phyloP scores from a whole-genome alignment of 768 basidiomycete genomes.

The Hydnomerulius pinastri region DNA sequence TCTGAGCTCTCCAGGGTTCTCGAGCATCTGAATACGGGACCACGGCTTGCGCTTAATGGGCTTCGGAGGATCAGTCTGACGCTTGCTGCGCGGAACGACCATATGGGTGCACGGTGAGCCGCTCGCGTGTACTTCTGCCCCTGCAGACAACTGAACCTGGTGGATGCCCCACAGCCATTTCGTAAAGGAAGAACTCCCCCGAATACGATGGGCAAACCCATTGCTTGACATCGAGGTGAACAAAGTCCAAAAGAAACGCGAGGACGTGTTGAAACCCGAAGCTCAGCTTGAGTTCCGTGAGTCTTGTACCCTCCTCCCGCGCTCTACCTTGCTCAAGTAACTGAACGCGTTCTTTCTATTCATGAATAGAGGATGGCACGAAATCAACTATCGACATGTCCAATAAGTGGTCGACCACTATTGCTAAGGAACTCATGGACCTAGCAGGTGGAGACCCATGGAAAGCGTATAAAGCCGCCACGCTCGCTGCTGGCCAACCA shows the following conservation, averaged over 20 bases:
- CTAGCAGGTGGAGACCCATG: conserved; percentile 60
- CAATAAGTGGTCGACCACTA: conserved; percentile 69
- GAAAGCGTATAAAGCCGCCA: conserved; percentile 54
- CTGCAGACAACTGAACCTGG: too few relatives aligned
- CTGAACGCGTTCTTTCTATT: not conserved
- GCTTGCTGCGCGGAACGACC: conserved; percentile 63
- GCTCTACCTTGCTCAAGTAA: too few relatives aligned
- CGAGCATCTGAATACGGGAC: conserved; percentile 48
- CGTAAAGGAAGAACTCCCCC: conserved; percentile 73
- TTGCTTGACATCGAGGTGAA: conserved; percentile 59
- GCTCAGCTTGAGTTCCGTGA: conserved; percentile 65
- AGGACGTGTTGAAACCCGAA: conserved; percentile 61
- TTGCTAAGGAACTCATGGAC: conserved; percentile 72
- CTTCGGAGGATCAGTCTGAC: conserved; percentile 58
- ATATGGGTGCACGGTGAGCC: conserved; percentile 72
- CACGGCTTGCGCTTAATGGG: conserved; percentile 49
- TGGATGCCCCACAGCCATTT: conserved; percentile 63
- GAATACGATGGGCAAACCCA: conserved; percentile 79
- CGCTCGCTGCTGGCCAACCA: conserved; percentile 48
- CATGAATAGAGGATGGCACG: conserved; percentile 49
- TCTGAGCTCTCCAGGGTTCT: conserved; percentile 59
- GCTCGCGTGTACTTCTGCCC: not conserved
- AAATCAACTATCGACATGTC: conserved; percentile 52
- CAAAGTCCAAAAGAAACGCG: conserved; percentile 50
- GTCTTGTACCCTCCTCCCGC: conserved; percentile 27